Evolutionary conservation across 1,284 basidiomycete species (phyloP).

Genomic region (Boletus hoseneyae): DNA sequence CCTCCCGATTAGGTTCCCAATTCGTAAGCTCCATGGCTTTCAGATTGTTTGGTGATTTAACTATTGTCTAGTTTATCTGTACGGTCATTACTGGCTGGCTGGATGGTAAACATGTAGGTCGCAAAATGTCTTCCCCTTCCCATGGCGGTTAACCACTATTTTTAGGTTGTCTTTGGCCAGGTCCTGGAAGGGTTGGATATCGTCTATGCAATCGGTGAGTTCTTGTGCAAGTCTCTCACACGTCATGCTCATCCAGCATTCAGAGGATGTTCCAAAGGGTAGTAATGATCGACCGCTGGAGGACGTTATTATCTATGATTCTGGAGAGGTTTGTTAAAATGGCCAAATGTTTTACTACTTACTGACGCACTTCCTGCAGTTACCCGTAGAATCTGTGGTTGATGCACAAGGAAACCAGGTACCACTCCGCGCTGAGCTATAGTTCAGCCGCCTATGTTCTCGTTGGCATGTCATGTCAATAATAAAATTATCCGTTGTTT

Average conservation of each 20-base stretch:
- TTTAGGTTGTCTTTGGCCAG: constrained; percentile 85
- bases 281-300: constrained; percentile 65
- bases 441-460: constrained; percentile 43
- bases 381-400: constrained; percentile 55
- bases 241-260: constrained; percentile 17
- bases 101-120: constrained; percentile 64
- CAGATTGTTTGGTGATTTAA: neutral
- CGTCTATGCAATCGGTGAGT: constrained; percentile 66
- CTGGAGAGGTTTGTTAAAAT: constrained; percentile 67
- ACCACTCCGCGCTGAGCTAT: constrained; percentile 91
- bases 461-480: constrained; percentile 44
- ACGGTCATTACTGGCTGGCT: constrained; percentile 77
- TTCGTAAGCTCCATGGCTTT: constrained; percentile 50
- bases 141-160: neutral
- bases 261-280: constrained; percentile 72
- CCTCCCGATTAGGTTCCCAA: constrained; percentile 62
- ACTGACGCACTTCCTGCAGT: constrained; percentile 38
- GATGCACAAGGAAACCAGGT: constrained; percentile 81
- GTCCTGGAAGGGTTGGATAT: constrained; percentile 91
- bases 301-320: constrained; percentile 75
- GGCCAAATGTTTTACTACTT: neutral
- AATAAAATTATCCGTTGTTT: constrained; percentile 43
- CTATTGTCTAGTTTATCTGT: constrained; percentile 66
- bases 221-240: neutral
- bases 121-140: neutral